A percentile compares a stretch with the other conserved stretches of the same genome.
phyloP scores from a whole-genome alignment of 2,329 filamentous ascomycete species.

The Fusarium devonianum region DNA sequence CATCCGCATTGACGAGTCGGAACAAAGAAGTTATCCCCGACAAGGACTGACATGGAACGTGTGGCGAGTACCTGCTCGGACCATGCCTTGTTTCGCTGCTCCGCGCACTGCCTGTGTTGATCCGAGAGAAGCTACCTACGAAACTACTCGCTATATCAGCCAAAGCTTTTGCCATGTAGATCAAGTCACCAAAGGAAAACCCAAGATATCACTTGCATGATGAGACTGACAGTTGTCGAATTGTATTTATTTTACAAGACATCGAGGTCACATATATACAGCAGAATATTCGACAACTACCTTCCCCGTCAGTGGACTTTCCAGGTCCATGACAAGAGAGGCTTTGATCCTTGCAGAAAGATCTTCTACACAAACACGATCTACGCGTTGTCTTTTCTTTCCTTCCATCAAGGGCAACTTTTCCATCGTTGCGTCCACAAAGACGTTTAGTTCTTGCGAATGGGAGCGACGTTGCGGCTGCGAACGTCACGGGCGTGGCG shows the following conservation, averaged over 20 bases:
- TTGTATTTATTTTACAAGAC: conserved; percentile 28
- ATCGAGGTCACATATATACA: conserved; percentile 41
- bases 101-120: no score
- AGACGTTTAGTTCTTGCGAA: conserved; percentile 3
- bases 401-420: background rate
- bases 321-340: conserved; percentile 6
- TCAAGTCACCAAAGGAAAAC: no score
- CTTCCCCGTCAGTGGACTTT: conserved; percentile 16
- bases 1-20: no score
- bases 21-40: no score
- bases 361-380: conserved; percentile 29
- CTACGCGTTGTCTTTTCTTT: conserved; percentile 12
- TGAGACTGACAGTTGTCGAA: background rate
- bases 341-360: conserved; percentile 25
- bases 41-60: no score
- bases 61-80: no score
- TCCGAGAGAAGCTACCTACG: no score
- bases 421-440: background rate
- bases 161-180: no score
- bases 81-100: no score
- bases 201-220: background rate
- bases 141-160: no score
- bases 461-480: conserved; percentile 30
- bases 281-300: conserved; percentile 39
- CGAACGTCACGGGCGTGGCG: conserved; percentile 37